Evolutionary conservation across 2,329 filamentous ascomycete genomes (phyloP).

Genomic region (Akanthomyces lecanii): DNA sequence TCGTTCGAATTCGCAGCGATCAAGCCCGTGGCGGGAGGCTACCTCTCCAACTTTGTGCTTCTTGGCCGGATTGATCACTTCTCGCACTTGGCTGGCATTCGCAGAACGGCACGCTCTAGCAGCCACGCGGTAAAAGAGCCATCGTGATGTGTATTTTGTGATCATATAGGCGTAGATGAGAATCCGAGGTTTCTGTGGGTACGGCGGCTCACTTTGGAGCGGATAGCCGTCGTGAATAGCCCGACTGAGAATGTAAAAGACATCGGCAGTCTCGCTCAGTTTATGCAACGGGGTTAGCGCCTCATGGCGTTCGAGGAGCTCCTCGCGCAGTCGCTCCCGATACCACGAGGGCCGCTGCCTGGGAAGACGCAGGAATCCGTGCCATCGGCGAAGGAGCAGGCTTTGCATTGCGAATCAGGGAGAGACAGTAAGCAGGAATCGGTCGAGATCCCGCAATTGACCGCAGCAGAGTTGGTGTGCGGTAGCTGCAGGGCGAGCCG

Average conservation of each 20-base stretch:
- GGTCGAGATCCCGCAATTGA: no score
- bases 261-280: constrained; percentile 42
- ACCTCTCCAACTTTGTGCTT: constrained; percentile 33
- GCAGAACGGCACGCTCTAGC: constrained; percentile 29
- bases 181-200: constrained; percentile 22
- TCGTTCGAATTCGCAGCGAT: constrained; percentile 28
- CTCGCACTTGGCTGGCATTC: constrained; percentile 28
- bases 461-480: no score
- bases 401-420: background rate
- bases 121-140: constrained; percentile 36
- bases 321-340: constrained; percentile 35
- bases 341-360: constrained; percentile 36
- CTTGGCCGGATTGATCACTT: constrained; percentile 43
- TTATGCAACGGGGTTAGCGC: constrained; percentile 29
- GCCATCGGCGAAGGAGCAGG: constrained; percentile 16
- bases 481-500: no score
- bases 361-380: constrained; percentile 25
- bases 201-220: constrained; percentile 26
- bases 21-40: constrained; percentile 35
- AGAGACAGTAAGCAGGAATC: no score
- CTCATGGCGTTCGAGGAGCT: constrained; percentile 32
- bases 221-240: constrained; percentile 35
- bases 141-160: constrained; percentile 39
- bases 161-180: constrained; percentile 39
- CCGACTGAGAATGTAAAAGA: constrained; percentile 39